Evolutionary conservation across 1,284 basidiomycete genomes (phyloP).

Genomic region (Ganoderma meredithae): DNA sequence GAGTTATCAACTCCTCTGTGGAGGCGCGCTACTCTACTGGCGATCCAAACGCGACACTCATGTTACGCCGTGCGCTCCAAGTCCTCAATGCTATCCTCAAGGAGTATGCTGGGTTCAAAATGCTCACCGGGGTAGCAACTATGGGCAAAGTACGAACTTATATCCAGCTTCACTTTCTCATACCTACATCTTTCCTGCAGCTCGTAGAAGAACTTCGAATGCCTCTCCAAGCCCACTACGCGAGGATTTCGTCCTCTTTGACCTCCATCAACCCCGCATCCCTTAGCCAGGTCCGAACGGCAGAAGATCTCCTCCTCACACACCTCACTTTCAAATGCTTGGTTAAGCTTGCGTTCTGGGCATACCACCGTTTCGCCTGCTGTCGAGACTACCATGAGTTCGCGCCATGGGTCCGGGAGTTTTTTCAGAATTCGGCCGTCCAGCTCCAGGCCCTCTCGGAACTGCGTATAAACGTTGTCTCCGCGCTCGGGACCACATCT

Average conservation of each 20-base stretch:
- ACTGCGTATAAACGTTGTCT: conserved; percentile 51
- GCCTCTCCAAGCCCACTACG: conserved; percentile 65
- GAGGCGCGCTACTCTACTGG: conserved; percentile 54
- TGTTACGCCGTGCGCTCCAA: conserved; percentile 66
- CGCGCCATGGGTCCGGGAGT: conserved; percentile 63
- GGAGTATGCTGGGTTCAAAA: conserved; percentile 72
- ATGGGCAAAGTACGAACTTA: conserved; percentile 59
- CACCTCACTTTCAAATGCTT: conserved; percentile 78
- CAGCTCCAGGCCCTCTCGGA: conserved; percentile 63
- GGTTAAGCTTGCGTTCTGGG: conserved; percentile 69
- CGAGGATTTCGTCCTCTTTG: conserved; percentile 56
- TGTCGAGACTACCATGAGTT: conserved; percentile 51
- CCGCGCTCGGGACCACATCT: conserved; percentile 41
- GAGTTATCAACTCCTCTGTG: conserved; percentile 58
- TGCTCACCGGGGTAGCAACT: conserved; percentile 68
- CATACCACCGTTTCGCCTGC: conserved; percentile 65
- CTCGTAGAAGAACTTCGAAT: conserved; percentile 60
- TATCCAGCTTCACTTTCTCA: background rate
- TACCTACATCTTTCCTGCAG: conserved; percentile 43
- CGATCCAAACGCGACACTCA: conserved; percentile 54
- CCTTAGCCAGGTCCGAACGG: conserved; percentile 44
- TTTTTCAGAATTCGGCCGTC: conserved; percentile 65
- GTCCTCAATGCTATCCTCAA: conserved; percentile 71
- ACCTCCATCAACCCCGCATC: conserved; percentile 51
- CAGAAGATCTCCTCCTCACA: conserved; percentile 63